Conservation (phyloP, 768 basidiomycete genomes). For the Russula brevipes region DNA sequence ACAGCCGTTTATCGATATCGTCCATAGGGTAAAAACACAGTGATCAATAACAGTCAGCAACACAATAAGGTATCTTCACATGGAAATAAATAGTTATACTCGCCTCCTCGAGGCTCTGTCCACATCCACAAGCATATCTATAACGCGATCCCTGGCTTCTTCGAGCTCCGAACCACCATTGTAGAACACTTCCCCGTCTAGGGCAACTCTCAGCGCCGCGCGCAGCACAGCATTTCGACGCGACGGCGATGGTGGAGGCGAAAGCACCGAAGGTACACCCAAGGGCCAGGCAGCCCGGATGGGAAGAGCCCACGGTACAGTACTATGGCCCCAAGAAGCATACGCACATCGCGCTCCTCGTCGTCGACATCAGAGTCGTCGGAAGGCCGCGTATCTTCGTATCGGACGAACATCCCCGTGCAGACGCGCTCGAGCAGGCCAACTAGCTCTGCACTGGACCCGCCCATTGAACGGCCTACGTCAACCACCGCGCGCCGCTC, state of each 20-base stretch:
- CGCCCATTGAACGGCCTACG: conserved; percentile 60
- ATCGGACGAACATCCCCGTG: conserved; percentile 27
- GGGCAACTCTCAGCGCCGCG: conserved; percentile 44
- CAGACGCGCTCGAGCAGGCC: conserved; percentile 48
- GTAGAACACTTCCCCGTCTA: conserved; percentile 52
- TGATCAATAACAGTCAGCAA: conserved; percentile 7
- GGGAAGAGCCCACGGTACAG: conserved; percentile 60
- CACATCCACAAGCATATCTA: conserved; percentile 56
- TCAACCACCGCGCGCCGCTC: conserved; percentile 49
- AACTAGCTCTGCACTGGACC: conserved; percentile 49
- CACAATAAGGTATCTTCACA: conserved; percentile 23
- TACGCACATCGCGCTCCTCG: conserved; percentile 49
- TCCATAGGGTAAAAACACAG: background rate
- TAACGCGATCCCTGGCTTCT: conserved; percentile 70
- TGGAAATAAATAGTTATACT: conserved; percentile 14
- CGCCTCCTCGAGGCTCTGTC: conserved; percentile 23
- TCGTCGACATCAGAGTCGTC: conserved; percentile 23
- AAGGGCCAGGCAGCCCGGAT: conserved; percentile 22
- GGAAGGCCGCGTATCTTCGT: conserved; percentile 30
- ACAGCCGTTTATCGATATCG: background rate
- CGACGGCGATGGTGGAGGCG: conserved; percentile 55
- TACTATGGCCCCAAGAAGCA: conserved; percentile 55
- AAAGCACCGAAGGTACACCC: conserved; percentile 39
- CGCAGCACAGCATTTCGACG: conserved; percentile 39
- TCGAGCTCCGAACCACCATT: conserved; percentile 42